These are phyloP conservation scores for Yarrowia alimentaria DNA, from an alignment of 805 yeast species.

Conservation along the genomic window DNA sequence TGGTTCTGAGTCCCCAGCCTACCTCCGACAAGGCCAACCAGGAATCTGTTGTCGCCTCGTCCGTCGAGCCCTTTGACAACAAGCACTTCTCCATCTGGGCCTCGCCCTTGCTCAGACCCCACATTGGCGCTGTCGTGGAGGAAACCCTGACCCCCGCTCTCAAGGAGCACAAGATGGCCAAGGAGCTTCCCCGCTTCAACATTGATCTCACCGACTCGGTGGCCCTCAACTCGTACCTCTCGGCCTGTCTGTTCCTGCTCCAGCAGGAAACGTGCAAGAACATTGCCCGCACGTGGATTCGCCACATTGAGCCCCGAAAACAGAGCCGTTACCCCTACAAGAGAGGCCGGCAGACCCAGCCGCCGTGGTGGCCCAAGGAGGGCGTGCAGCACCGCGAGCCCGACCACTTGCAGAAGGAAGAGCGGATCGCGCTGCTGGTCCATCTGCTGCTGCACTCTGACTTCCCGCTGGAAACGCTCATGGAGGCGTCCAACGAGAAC, in stretches of 20 bases:
- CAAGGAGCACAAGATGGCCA: not conserved
- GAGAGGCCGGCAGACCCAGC: slow-evolving; percentile 49
- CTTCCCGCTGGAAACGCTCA: not conserved
- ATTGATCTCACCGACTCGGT: not conserved
- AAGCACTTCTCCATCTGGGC: not conserved
- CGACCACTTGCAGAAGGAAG: slow-evolving; percentile 63
- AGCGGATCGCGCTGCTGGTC: slow-evolving; percentile 50
- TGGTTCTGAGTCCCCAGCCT: not conserved
- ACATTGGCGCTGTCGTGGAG: not conserved
- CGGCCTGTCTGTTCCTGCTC: not conserved
- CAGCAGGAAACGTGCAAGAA: slow-evolving; percentile 57
- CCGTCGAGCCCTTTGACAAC: not conserved
- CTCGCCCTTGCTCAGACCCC: not conserved
- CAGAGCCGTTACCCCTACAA: slow-evolving; percentile 65
- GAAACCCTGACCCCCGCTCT: slow-evolving; percentile 1
- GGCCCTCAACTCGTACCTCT: not conserved
- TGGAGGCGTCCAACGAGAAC: slow-evolving; percentile 8
- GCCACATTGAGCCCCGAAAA: slow-evolving; percentile 61
- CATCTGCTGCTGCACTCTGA: slow-evolving; percentile 27
- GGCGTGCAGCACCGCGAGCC: slow-evolving; percentile 64
- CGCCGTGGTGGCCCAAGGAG: slow-evolving; percentile 67
- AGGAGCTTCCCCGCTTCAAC: slow-evolving; percentile 1
- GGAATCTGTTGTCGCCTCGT: not conserved
- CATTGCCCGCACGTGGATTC: slow-evolving; percentile 68
- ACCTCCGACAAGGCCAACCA: not conserved